Base-by-base conservation (phyloP, 805 yeast genomes). In the Saturnispora dispora region DNA sequence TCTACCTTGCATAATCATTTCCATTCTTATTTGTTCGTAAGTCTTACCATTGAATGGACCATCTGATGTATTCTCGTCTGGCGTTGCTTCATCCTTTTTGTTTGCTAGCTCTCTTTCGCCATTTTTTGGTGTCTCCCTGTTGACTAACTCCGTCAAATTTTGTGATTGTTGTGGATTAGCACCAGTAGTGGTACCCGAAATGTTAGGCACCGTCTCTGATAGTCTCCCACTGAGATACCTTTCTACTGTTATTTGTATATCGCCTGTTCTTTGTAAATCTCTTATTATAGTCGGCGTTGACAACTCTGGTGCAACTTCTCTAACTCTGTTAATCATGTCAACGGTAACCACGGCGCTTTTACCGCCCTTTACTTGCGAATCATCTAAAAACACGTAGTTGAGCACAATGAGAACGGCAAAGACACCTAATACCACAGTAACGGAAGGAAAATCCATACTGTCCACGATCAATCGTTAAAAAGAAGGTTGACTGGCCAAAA, bases 301-400 rank as follows among this genome's bases (percentile, higher is more conserved):
- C 32, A 87, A 69, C 20, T 73, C 72, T 4, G 97, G 96, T 0
- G 89, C 96, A 51, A 91, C 72, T 41, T 88, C 81, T 58, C 81
- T 85, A 2, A 91, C 96, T 0, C 86, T 82, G 56, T 85, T 93
- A 43, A 91, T 74, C 98, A 91, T 91, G 52, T 77, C 78, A 5
- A 71, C 72, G 3, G 83, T 81, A 22, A 84, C 55, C 13, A 51
- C 32, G 40, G 45, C 37, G 8, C 15, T 33, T 36, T 45, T 25
- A 15, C 30, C 43, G 7, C 30, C 28, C 22, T 46, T 50, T 10
- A 39, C 17, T 10, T 35, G 41, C 9, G 18, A 17, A n/a, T 51
- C 54, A 9, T 53, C 79, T 33, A 80, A 65, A 42, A 83, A 73
- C 53, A 84, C 71, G 85, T 88, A 85, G 65, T 83, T 75, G 48